Evolutionary conservation across 805 yeast species (phyloP), one percentile per base, ranked within the genome.

Genomic region (Candida multigemmis): DNA sequence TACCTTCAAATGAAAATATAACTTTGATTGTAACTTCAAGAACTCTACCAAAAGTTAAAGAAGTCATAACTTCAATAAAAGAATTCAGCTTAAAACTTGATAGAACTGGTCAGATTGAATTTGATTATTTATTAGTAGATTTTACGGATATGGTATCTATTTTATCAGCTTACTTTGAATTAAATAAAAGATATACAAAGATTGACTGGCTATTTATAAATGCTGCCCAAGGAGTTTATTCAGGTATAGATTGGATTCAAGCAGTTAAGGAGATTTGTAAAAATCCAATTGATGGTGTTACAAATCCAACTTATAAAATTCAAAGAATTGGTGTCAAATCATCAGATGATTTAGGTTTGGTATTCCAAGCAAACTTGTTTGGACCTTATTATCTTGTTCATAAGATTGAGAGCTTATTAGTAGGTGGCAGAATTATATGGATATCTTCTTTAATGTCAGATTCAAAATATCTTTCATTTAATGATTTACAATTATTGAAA

Each of bases 321-420:
- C 97, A 91, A 60, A 65, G 69, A 31, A 65, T 72, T 11, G 96
- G 96, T 4, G 76, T 77, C 14, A 74, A 69, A 43, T 73, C 94
- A 1, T 49, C 44, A 12, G 98, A 91, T 52, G 86, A 73, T 0
- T 41, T 89, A 62, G 96, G 97, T 2, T 57, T 81, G 16, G 85
- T 86, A 4, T 91, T 89, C 59, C 94, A 91, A 53, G 93, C 91
- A 4, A 91, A 91, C 47, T 95, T 89, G n/a, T 84, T 91, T 56
- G 95, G 94, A 0, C 97, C 97, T 2, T 87, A 82, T 57, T 91
- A 77, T 50, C 57, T 91, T 28, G 65, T 87, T 28, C 82, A 80
- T 39, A 75, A 71, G 36, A 54, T 89, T 12, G 50, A 63, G 21
- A 72, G 72, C 3, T 53, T 73, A 19, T 53, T 87, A n/a, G 57